Conservation (phyloP, 2,329 filamentous ascomycete genomes). For the Xylariomycetidae sp. region DNA sequence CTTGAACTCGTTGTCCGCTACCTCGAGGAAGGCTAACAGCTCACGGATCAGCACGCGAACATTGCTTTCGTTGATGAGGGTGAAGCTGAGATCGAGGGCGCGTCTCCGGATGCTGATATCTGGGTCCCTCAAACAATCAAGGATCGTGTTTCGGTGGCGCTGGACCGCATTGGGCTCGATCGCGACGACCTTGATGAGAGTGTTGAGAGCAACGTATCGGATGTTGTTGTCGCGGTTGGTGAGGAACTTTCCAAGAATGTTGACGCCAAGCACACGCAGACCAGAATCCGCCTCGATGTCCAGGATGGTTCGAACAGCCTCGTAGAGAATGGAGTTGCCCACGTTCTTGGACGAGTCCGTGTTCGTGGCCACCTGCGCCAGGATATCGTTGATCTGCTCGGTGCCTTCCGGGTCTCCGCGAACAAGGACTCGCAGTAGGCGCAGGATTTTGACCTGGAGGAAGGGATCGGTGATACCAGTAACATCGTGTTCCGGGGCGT, state of each 20-base stretch:
- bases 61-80: slow-evolving; percentile 94
- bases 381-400: slow-evolving; percentile 97
- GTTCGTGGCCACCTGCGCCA: slow-evolving; percentile 96
- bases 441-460: slow-evolving; percentile 91
- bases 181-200: slow-evolving; percentile 93
- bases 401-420: slow-evolving; percentile 82
- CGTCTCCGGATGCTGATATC: slow-evolving; percentile 96
- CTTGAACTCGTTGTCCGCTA: slow-evolving; percentile 98
- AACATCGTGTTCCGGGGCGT: slow-evolving; percentile 96
- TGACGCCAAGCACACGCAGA: slow-evolving; percentile 87
- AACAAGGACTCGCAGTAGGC: slow-evolving; percentile 77
- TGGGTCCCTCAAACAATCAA: slow-evolving; percentile 92
- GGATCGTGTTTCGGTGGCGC: slow-evolving; percentile 91
- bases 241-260: slow-evolving; percentile 96
- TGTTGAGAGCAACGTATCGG: slow-evolving; percentile 95
- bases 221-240: slow-evolving; percentile 99
- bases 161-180: slow-evolving; percentile 98
- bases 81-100: slow-evolving; percentile 96
- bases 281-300: slow-evolving; percentile 98
- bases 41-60: slow-evolving; percentile 91
- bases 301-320: slow-evolving; percentile 92
- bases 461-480: slow-evolving; percentile 98
- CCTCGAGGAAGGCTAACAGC: slow-evolving; percentile 88
- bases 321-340: slow-evolving; percentile 95
- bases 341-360: slow-evolving; percentile 98